Conservation (phyloP, 495 filamentous ascomycete species). For the Bathelium albidoporum region DNA sequence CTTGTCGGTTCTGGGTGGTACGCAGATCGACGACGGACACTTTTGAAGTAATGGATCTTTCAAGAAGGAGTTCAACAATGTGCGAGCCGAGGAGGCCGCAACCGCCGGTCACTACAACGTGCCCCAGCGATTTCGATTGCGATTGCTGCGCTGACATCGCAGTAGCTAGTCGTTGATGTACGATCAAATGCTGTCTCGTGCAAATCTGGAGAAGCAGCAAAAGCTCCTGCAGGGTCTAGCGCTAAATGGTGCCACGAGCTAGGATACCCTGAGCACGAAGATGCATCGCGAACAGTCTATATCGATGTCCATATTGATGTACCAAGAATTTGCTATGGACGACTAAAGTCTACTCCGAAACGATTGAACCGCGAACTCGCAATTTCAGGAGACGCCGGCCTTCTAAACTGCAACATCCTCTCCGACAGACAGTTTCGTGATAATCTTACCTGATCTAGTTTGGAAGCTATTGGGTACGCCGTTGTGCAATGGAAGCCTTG, state of each 20-base stretch:
- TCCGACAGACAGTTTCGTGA: not conserved
- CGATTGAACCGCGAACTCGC: no score
- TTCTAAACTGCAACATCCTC: no score
- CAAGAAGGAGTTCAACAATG: constrained; percentile 39
- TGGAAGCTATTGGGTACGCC: not conserved
- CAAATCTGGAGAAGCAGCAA: not conserved
- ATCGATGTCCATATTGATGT: no score
- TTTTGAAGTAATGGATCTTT: constrained; percentile 39
- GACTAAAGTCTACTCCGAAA: no score
- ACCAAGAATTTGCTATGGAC: not conserved
- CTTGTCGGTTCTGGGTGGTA: constrained; percentile 46
- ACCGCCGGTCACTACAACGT: constrained; percentile 43
- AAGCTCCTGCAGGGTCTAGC: not conserved
- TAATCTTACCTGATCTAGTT: not conserved
- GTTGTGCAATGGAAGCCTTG: not conserved
- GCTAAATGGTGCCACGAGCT: no score
- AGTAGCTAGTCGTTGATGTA: not conserved
- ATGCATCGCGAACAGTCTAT: no score
- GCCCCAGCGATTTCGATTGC: constrained; percentile 20
- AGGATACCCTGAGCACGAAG: no score
- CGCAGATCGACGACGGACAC: constrained; percentile 82
- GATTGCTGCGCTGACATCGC: not conserved
- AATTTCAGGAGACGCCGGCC: no score
- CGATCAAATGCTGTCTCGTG: not conserved
- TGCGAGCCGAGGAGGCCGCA: constrained; percentile 46